phyloP scores from a whole-genome alignment of 352 stramenopile species.

The Pythium sp. region DNA sequence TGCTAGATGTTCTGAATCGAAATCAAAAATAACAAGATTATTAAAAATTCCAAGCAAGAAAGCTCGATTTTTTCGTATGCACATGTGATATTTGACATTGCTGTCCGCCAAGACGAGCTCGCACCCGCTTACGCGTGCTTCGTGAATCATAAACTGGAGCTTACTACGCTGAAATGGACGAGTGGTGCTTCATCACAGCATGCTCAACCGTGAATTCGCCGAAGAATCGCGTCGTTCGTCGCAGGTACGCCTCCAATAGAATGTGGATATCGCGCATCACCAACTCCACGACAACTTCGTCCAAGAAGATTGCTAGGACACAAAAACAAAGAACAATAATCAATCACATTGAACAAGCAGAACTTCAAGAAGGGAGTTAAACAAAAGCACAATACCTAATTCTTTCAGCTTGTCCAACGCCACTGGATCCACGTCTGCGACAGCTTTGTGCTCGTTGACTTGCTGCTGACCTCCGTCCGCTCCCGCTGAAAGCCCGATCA shows the following conservation, averaged over 20 bases:
- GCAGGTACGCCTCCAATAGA: constrained; percentile 64
- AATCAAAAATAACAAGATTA: constrained; percentile 7
- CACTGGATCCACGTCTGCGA: constrained; percentile 22
- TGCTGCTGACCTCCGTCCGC: constrained; percentile 53
- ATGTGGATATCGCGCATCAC: constrained; percentile 74
- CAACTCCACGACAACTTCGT: constrained; percentile 78
- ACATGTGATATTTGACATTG: not conserved
- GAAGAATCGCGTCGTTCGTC: constrained; percentile 50
- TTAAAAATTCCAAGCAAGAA: not conserved
- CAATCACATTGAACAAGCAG: constrained; percentile 1
- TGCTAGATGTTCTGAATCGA: not conserved
- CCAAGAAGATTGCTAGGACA: constrained; percentile 59
- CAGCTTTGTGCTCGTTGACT: constrained; percentile 40
- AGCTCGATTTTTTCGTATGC: not conserved
- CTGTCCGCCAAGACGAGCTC: not conserved
- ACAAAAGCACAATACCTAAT: constrained; percentile 35
- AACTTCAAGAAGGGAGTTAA: not conserved
- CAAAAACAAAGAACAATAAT: not conserved
- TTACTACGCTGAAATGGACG: constrained; percentile 21
- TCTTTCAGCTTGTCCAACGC: constrained; percentile 48
- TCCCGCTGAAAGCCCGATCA: constrained; percentile 48
- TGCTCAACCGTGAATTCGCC: constrained; percentile 62
- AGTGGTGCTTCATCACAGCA: constrained; percentile 35
- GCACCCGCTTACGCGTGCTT: too few relatives aligned
- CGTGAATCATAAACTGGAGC: not conserved